Base-by-base conservation (phyloP, 176 grass and related monocot genomes). In the Oryza meridionalis region DNA sequence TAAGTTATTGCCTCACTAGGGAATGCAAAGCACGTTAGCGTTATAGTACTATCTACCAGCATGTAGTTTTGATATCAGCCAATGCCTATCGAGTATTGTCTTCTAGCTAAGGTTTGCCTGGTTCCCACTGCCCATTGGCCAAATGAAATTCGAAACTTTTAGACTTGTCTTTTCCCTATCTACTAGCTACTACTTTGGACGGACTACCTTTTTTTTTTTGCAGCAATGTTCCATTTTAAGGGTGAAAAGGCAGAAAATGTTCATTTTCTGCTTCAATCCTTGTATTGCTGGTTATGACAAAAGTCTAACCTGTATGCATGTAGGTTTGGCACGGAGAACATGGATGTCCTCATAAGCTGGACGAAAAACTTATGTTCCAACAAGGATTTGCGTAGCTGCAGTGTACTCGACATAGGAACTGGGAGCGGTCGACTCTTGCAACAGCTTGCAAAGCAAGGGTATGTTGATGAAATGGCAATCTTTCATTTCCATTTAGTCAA, bases 401-500 rank as follows among this genome's bases (percentile, higher is more conserved):
- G 86, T 37, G 83, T 98, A 40, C 89, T 98, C 75, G 96, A 95
- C 78, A 87, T 98, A 1, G 96, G 96, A 65, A 94, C 91, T 32
- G 91, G 96, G 74, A 98, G 88, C 26, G 96, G 96, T 37, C 86
- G 85, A 53, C 91, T 98, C 64, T 70, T 94, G 81, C 93, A 95
- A 50, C 93, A 95, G 66, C 89, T 98, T 58, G 91, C 93, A 11
- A 98, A 98, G 72, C 96, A 95, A 85, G 96, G 96, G 96, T 98
- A 92, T 82, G 72, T 26, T 63, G 25, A 83, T 17, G 65, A 86
- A 85, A 67, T 50, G 24, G n/a, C 62, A 66, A 59, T n/a, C 47
- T 62, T n/a, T 21, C 11, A 21, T 15, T 77, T 80, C 1, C 27
- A 71, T 53, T 73, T 65, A 2, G 9, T 6, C 61, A 78, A 14